phyloP scores from a whole-genome alignment of 352 stramenopile species.

The Phytophthora capsici region DNA sequence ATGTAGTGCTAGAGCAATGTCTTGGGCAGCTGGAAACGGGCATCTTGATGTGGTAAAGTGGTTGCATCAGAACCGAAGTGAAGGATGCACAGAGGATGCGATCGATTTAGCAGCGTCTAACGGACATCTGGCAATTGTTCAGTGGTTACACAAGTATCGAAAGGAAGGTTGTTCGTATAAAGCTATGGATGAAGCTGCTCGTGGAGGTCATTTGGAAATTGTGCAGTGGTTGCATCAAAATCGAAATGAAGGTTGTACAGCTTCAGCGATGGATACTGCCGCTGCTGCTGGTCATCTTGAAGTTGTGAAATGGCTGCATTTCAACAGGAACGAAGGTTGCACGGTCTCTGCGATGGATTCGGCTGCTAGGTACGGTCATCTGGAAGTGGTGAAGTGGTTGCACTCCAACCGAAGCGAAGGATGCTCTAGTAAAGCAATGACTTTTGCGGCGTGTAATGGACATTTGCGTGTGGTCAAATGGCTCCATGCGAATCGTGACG shows the following conservation, averaged over 20 bases:
- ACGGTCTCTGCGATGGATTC: slow-evolving; percentile 26
- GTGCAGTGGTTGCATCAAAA: slow-evolving; percentile 25
- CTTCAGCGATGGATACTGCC: slow-evolving; percentile 28
- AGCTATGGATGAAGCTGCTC: slow-evolving; percentile 24
- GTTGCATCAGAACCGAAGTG: slow-evolving; percentile 21
- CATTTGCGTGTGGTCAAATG: slow-evolving; percentile 29
- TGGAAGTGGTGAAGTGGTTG: slow-evolving; percentile 28
- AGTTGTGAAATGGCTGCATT: slow-evolving; percentile 31
- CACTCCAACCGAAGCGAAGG: slow-evolving; percentile 21
- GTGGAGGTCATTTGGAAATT: slow-evolving; percentile 19
- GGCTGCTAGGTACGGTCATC: slow-evolving; percentile 21
- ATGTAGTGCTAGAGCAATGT: slow-evolving; percentile 33
- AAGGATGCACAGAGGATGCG: slow-evolving; percentile 23
- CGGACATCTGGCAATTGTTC: slow-evolving; percentile 16
- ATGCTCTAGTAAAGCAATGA: slow-evolving; percentile 23
- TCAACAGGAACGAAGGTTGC: slow-evolving; percentile 25
- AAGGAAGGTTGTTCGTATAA: slow-evolving; percentile 21
- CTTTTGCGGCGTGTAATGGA: slow-evolving; percentile 11
- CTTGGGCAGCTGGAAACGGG: slow-evolving; percentile 22
- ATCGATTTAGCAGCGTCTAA: slow-evolving; percentile 27
- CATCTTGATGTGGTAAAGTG: slow-evolving; percentile 33
- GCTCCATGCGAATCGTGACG: slow-evolving; percentile 20
- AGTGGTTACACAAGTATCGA: slow-evolving; percentile 29
- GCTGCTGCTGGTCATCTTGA: slow-evolving; percentile 23
- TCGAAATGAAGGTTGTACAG: slow-evolving; percentile 28